Percentiles rank a stretch among this genome's conserved stretches.
These are phyloP conservation scores for Fusarium domesticum DNA, from an alignment of 2,329 filamentous ascomycete species.

Conservation along the genomic window DNA sequence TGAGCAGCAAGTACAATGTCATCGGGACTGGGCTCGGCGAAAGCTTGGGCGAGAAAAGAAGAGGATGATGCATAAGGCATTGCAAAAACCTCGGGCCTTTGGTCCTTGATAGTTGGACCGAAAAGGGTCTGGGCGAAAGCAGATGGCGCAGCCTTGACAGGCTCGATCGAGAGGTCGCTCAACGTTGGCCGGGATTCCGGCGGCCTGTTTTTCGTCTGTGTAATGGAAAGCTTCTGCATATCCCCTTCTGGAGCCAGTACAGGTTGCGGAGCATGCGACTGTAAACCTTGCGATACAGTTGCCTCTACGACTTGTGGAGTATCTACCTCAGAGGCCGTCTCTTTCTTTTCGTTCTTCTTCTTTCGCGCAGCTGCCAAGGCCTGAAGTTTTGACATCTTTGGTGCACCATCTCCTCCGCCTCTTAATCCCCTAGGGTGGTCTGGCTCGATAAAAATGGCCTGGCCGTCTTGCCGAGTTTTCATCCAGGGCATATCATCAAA, in stretches of 20 bases:
- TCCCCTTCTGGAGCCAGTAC: background rate
- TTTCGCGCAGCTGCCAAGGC: constrained; percentile 82
- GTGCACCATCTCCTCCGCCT: constrained; percentile 65
- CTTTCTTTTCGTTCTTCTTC: constrained; percentile 71
- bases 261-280: background rate
- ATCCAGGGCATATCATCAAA: constrained; percentile 88
- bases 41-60: constrained; percentile 57
- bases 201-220: background rate
- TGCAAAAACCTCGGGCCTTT: constrained; percentile 35
- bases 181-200: background rate
- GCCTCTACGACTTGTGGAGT: background rate
- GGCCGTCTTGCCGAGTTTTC: constrained; percentile 63
- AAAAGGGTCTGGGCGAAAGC: constrained; percentile 56
- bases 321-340: constrained; percentile 29
- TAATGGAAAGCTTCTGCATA: background rate
- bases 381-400: constrained; percentile 85
- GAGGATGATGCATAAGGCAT: constrained; percentile 52
- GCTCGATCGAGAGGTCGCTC: constrained; percentile 3
- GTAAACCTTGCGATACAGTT: background rate
- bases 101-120: constrained; percentile 38
- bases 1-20: constrained; percentile 85
- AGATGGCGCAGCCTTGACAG: constrained; percentile 41
- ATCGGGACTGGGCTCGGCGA: constrained; percentile 86
- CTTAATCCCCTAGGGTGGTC: constrained; percentile 60
- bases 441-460: constrained; percentile 61